These are phyloP conservation scores for Amanita molliuscula DNA, from an alignment of 768 basidiomycete genomes.

Conservation along the genomic window DNA sequence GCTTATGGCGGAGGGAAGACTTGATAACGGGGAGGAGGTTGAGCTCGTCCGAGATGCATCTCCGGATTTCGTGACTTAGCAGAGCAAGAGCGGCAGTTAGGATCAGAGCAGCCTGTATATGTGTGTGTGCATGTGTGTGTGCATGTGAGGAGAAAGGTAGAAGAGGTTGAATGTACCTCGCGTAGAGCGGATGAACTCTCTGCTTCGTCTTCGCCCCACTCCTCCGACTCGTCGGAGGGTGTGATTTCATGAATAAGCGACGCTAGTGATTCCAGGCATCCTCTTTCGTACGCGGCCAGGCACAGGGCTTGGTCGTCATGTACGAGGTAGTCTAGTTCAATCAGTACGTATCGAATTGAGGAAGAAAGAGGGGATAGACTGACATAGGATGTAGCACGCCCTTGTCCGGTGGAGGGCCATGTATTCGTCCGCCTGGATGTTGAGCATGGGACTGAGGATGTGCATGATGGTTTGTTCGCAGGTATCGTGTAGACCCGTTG, in stretches of 20 bases:
- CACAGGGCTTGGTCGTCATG: constrained; percentile 61
- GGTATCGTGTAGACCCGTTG: constrained; percentile 14
- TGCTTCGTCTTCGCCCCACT: constrained; percentile 65
- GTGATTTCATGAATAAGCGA: constrained; percentile 43
- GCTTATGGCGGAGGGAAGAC: constrained; percentile 44
- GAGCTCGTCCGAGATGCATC: constrained; percentile 50
- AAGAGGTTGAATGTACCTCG: constrained; percentile 34
- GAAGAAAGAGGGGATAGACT: neutral
- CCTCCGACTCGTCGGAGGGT: constrained; percentile 27
- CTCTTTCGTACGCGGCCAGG: constrained; percentile 59
- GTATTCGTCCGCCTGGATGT: constrained; percentile 27
- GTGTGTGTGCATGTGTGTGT: neutral
- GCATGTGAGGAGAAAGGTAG: neutral
- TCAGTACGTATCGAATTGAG: neutral
- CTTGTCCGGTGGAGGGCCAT: constrained; percentile 34
- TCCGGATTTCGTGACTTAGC: constrained; percentile 63
- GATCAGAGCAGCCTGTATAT: constrained; percentile 55
- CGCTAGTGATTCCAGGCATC: constrained; percentile 47
- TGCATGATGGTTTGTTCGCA: constrained; percentile 56
- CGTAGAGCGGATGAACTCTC: constrained; percentile 47
- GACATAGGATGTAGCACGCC: constrained; percentile 72
- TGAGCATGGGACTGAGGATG: constrained; percentile 53
- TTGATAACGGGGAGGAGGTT: constrained; percentile 37
- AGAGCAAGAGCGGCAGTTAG: constrained; percentile 65
- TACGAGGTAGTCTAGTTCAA: constrained; percentile 47